Base-by-base conservation (phyloP, 352 stramenopile species). In the Globisporangium nagaii region DNA sequence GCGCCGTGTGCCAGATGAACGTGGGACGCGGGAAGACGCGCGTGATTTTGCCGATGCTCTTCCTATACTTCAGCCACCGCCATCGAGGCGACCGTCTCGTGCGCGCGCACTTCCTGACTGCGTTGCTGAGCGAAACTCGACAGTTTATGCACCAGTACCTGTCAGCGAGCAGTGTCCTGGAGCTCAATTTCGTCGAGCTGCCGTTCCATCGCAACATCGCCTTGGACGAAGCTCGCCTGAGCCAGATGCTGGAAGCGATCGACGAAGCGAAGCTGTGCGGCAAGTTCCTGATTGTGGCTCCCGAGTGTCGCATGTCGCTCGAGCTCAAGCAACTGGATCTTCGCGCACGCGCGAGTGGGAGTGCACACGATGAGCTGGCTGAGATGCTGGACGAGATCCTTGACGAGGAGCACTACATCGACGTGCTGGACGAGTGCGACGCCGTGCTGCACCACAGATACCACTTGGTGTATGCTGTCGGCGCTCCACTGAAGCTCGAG, bases 391-490 rank as follows among this genome's bases (percentile, higher is more conserved):
- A 77, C n/a, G 51, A 65, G n/a, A 63, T 84, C 24, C 60, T 92
- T 27, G 59, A 79, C 31, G 56, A 52, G 11, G 32, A 81, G 20
- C 59, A 74, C 22, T 91, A 76, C 43, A 58, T 85, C 1, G 88
- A 97, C 50, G 71, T 97, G 8, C 66, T 96, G 19, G 90, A 97
- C 67, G 86, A 97, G 40, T 79, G 70, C 37, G 87, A 97, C 63
- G 90, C 90, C 8, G 48, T 97, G 11, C 71, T 97, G 0, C 76
- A 90, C 22, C 79, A 96, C 65, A 77, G 77, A 11, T 96, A 93
- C 50, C 87, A 96, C 40, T 75, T 96, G 12, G 73, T 97, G 32
- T 96, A 97, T 56, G 84, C 87, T 1, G 72, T 93, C 5, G 88
- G 88, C 0, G 58, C 37, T 1, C 60, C 75, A 4, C 58, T 64